phyloP scores from a whole-genome alignment of 495 filamentous ascomycete genomes.

The Rhypophila decipiens region DNA sequence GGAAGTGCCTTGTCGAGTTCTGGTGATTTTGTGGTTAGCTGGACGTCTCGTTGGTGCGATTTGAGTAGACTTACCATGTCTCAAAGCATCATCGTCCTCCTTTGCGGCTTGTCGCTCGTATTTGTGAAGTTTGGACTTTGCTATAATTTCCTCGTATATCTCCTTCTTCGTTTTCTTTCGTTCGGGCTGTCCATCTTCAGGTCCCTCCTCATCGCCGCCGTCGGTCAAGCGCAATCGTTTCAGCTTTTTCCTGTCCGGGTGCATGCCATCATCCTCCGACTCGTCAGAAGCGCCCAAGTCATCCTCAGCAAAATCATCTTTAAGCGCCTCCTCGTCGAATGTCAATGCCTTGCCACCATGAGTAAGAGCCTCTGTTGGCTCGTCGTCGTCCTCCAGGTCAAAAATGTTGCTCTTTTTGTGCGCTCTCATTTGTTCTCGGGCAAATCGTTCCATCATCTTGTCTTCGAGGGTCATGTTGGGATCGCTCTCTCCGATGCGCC shows the following conservation, averaged over 20 bases:
- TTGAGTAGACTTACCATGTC: too few species aligned
- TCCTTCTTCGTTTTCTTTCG: slow-evolving; percentile 90
- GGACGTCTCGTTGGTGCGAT: too few species aligned
- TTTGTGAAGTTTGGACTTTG: slow-evolving; percentile 93
- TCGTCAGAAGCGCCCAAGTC: slow-evolving; percentile 54
- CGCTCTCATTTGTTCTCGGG: slow-evolving; percentile 68
- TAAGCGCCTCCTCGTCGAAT: slow-evolving; percentile 32
- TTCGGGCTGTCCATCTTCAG: slow-evolving; percentile 53
- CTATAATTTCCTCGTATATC: slow-evolving; percentile 94
- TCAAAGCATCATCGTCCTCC: too few species aligned
- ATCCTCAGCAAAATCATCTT: slow-evolving; percentile 69
- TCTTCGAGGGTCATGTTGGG: slow-evolving; percentile 91
- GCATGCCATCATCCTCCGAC: slow-evolving; percentile 32
- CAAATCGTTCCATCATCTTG: slow-evolving; percentile 83
- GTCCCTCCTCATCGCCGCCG: slow-evolving; percentile 36
- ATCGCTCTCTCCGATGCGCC: slow-evolving; percentile 93
- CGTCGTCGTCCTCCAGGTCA: slow-evolving; percentile 82
- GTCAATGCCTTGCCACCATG: slow-evolving; percentile 72
- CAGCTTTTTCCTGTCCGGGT: slow-evolving; percentile 40
- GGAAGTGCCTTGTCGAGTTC: slow-evolving; percentile 60
- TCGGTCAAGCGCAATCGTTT: slow-evolving; percentile 54
- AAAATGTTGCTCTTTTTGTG: slow-evolving; percentile 72
- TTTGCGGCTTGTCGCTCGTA: slow-evolving; percentile 41
- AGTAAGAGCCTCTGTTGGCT: slow-evolving; percentile 67
- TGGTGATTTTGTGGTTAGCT: slow-evolving; percentile 51